Evolutionary conservation across 2,329 filamentous ascomycete species (phyloP).

Genomic region (Aspergillus piperis): DNA sequence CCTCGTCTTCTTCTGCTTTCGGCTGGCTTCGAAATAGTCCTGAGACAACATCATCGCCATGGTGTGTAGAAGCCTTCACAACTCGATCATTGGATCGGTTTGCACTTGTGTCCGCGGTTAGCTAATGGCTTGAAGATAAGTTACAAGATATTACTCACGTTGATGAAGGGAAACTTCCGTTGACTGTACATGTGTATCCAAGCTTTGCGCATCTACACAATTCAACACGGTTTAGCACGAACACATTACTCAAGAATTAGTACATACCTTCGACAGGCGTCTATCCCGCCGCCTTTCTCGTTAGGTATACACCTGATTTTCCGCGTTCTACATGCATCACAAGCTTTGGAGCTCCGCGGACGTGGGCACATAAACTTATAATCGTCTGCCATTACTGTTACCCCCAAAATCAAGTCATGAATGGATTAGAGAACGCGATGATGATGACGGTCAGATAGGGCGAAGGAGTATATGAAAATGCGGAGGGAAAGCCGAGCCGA

Average conservation of each 20-base stretch:
- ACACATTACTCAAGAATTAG: no score
- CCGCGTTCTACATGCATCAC: background rate
- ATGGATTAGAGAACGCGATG: background rate
- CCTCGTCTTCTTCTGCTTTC: background rate
- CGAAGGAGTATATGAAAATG: background rate
- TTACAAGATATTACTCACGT: background rate
- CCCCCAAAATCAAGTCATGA: background rate
- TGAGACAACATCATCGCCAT: background rate
- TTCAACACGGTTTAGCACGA: background rate
- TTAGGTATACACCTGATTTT: background rate
- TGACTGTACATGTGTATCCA: background rate
- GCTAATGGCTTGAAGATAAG: background rate
- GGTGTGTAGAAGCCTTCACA: no score
- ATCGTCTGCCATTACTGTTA: background rate
- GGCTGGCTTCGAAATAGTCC: background rate
- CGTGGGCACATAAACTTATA: background rate
- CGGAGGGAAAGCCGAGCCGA: background rate
- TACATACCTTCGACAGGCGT: conserved; percentile 1
- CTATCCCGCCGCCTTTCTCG: background rate
- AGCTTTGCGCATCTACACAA: background rate
- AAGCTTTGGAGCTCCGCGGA: background rate
- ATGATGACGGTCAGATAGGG: background rate
- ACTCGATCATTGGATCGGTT: no score
- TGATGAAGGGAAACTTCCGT: background rate
- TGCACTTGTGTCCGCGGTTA: no score